Evolutionary conservation across 768 basidiomycete genomes (phyloP).

Genomic region (Lyophyllum shimeji): DNA sequence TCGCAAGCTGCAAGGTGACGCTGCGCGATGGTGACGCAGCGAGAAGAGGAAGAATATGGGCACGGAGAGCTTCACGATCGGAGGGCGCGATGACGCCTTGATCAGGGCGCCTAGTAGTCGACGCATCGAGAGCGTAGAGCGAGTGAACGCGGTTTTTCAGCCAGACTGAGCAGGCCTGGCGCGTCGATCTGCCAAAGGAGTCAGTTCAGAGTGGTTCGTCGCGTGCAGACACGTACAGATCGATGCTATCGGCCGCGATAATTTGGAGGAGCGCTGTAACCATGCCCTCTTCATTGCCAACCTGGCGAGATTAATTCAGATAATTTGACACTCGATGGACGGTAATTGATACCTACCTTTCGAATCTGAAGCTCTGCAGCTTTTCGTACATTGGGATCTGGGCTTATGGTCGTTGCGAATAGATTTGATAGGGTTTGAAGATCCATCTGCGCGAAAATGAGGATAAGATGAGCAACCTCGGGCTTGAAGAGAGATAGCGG

Average conservation of each 20-base stretch:
- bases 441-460: slow-evolving; percentile 49
- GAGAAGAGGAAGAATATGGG: slow-evolving; percentile 66
- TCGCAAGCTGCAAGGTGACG: slow-evolving; percentile 77
- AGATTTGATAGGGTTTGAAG: slow-evolving; percentile 73
- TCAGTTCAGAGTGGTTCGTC: slow-evolving; percentile 17
- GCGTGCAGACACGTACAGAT: slow-evolving; percentile 61
- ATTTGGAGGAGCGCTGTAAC: slow-evolving; percentile 84
- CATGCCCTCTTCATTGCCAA: slow-evolving; percentile 80
- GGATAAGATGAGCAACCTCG: neutral
- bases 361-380: slow-evolving; percentile 85
- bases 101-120: slow-evolving; percentile 49
- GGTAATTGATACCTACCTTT: slow-evolving; percentile 48
- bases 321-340: slow-evolving; percentile 2
- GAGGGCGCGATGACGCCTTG: slow-evolving; percentile 58
- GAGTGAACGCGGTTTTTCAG: slow-evolving; percentile 85
- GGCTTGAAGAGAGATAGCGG: neutral
- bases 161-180: slow-evolving; percentile 85
- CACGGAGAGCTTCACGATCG: slow-evolving; percentile 74
- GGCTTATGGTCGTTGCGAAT: slow-evolving; percentile 77
- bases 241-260: slow-evolving; percentile 73
- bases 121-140: slow-evolving; percentile 54
- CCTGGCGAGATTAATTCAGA: slow-evolving; percentile 37
- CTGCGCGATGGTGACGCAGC: slow-evolving; percentile 62
- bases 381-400: slow-evolving; percentile 86
- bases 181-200: slow-evolving; percentile 56